Evolutionary conservation across 495 filamentous ascomycete species (phyloP).

Genomic region (Aspergillus conjunctus): DNA sequence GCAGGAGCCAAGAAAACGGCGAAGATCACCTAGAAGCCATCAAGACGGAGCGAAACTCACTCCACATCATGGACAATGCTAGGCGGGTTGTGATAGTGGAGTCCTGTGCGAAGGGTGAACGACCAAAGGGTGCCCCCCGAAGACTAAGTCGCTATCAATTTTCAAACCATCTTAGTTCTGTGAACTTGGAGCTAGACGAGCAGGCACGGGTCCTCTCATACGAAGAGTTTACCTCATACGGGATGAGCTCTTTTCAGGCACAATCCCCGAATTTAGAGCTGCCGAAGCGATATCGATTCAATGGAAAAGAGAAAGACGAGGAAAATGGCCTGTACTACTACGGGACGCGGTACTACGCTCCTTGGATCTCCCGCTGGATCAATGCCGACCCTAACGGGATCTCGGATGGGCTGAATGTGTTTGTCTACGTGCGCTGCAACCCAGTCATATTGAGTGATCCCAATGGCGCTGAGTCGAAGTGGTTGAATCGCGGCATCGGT

Average conservation of each 20-base stretch:
- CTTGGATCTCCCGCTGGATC: background rate
- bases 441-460: background rate
- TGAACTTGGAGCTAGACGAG: background rate
- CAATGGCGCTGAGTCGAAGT: background rate
- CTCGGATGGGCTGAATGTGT: background rate
- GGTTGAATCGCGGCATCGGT: background rate
- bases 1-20: background rate
- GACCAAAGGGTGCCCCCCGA: background rate
- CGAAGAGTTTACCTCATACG: background rate
- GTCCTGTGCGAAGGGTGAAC: background rate
- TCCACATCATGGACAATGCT: background rate
- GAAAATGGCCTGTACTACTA: background rate
- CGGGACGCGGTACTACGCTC: background rate
- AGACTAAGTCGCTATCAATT: background rate
- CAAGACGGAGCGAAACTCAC: background rate
- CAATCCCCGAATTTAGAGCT: background rate
- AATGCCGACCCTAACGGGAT: background rate
- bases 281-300: conserved; percentile 1
- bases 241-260: background rate
- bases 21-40: background rate
- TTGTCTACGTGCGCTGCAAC: background rate
- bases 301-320: background rate
- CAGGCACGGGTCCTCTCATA: background rate
- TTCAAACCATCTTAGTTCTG: background rate
- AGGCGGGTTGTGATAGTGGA: background rate